Conservation (phyloP, 352 stramenopile species). For the Peronospora farinosa region DNA sequence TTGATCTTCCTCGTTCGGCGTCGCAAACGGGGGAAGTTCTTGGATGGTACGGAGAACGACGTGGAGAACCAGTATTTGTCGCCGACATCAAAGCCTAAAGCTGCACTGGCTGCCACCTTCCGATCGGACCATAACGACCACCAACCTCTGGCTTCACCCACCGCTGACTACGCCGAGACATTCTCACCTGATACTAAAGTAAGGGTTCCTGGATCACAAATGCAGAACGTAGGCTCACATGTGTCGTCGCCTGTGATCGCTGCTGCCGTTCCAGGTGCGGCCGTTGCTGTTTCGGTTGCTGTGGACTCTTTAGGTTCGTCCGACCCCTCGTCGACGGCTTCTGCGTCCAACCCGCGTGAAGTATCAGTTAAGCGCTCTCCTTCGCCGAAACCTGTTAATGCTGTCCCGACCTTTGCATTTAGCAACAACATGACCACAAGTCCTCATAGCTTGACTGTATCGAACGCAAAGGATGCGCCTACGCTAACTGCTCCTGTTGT, state of each 20-base stretch:
- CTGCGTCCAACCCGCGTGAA: constrained; percentile 11
- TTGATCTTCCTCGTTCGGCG: constrained; percentile 65
- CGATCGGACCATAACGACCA: constrained; percentile 19
- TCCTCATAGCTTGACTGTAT: constrained; percentile 16
- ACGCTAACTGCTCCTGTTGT: constrained; percentile 39
- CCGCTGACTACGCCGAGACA: constrained; percentile 46
- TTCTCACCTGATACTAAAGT: constrained; percentile 36
- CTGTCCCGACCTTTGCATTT: constrained; percentile 23
- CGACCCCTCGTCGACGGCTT: constrained; percentile 17
- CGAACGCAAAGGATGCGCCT: constrained; percentile 23
- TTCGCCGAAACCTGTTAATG: constrained; percentile 20
- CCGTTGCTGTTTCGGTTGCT: constrained; percentile 25
- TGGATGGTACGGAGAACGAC: constrained; percentile 36
- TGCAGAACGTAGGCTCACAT: constrained; percentile 12
- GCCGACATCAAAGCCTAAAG: constrained; percentile 46
- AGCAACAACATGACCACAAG: constrained; percentile 28
- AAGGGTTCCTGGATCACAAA: constrained; percentile 15
- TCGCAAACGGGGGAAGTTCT: constrained; percentile 34
- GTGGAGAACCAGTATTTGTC: constrained; percentile 57
- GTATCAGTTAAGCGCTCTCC: constrained; percentile 10
- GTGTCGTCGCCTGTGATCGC: not conserved
- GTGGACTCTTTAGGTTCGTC: constrained; percentile 19
- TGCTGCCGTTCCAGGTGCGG: constrained; percentile 16
- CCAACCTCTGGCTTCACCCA: constrained; percentile 36
- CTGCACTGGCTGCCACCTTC: constrained; percentile 22